phyloP scores from a whole-genome alignment of 441 rosid species.

The Breynia disticha region DNA sequence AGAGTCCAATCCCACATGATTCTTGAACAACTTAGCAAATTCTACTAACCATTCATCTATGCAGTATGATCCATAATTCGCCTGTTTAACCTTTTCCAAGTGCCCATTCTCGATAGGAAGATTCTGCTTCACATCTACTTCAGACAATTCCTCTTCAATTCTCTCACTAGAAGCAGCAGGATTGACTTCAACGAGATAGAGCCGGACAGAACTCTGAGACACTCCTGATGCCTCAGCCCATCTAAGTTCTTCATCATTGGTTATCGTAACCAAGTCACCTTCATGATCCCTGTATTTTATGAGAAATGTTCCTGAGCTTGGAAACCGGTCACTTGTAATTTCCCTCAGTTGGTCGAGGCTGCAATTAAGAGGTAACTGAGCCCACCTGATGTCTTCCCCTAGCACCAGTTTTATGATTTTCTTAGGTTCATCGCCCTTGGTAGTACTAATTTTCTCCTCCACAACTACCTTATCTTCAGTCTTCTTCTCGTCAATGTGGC shows the following conservation, averaged over 20 bases:
- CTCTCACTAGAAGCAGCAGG: slow-evolving; percentile 41
- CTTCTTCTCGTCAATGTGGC: slow-evolving; percentile 39
- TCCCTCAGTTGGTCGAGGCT: slow-evolving; percentile 53
- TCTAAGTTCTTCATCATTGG: slow-evolving; percentile 71
- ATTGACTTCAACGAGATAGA: slow-evolving; percentile 56
- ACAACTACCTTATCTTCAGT: slow-evolving; percentile 31
- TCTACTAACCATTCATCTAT: slow-evolving; percentile 79
- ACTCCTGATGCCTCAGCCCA: slow-evolving; percentile 51
- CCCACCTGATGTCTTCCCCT: slow-evolving; percentile 89
- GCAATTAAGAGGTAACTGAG: slow-evolving; percentile 65
- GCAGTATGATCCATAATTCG: slow-evolving; percentile 28
- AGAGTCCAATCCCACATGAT: slow-evolving; percentile 81
- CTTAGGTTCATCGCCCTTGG: slow-evolving; percentile 31
- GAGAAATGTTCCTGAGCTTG: slow-evolving; percentile 44
- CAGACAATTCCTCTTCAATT: slow-evolving; percentile 20
- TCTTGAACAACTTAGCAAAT: slow-evolving; percentile 81
- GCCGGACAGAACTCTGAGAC: slow-evolving; percentile 49
- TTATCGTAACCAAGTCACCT: slow-evolving; percentile 85
- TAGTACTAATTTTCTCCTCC: slow-evolving; percentile 36
- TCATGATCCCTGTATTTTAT: slow-evolving; percentile 77
- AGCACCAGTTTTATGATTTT: slow-evolving; percentile 69
- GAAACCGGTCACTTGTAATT: slow-evolving; percentile 61
- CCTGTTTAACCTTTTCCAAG: slow-evolving; percentile 20
- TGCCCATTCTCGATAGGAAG: slow-evolving; percentile 32
- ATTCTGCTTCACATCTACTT: slow-evolving; percentile 15